Percentiles rank a stretch among this genome's conserved stretches.
phyloP scores from a whole-genome alignment of 2,329 filamentous ascomycete species.

The Clonostachys byssicola region DNA sequence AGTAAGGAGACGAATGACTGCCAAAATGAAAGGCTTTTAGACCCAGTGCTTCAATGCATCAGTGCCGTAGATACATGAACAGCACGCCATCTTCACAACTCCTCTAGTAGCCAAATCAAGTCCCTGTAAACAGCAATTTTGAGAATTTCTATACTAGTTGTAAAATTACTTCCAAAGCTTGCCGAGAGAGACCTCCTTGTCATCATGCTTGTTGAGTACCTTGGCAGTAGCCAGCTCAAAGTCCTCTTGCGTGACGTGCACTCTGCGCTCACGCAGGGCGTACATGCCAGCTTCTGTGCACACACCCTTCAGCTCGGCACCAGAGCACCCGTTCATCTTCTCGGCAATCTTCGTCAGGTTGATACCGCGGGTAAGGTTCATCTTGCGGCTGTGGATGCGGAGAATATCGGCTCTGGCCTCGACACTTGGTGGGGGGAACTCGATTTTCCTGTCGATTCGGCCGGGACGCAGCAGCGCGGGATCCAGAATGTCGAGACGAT shows the following conservation, averaged over 20 bases:
- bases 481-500: slow-evolving; percentile 94
- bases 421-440: slow-evolving; percentile 94
- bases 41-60: too few relatives aligned
- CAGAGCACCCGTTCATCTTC: slow-evolving; percentile 99
- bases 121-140: too few relatives aligned
- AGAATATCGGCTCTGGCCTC: slow-evolving; percentile 97
- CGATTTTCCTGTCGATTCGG: slow-evolving; percentile 97
- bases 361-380: slow-evolving; percentile 97
- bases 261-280: slow-evolving; percentile 86
- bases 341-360: slow-evolving; percentile 98
- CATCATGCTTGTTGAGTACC: slow-evolving; percentile 99
- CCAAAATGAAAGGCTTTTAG: too few relatives aligned
- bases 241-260: slow-evolving; percentile 98
- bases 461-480: slow-evolving; percentile 93
- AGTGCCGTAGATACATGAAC: too few relatives aligned
- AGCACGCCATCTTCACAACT: too few relatives aligned
- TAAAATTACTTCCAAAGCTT: slow-evolving; percentile 62
- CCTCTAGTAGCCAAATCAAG: too few relatives aligned
- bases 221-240: slow-evolving; percentile 98
- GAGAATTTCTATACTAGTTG: too few relatives aligned
- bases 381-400: slow-evolving; percentile 94
- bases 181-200: slow-evolving; percentile 89
- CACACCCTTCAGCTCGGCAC: slow-evolving; percentile 96
- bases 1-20: too few relatives aligned
- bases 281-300: slow-evolving; percentile 99